Conservation (phyloP, 1,284 basidiomycete genomes). For the Coniferiporia weirii region DNA sequence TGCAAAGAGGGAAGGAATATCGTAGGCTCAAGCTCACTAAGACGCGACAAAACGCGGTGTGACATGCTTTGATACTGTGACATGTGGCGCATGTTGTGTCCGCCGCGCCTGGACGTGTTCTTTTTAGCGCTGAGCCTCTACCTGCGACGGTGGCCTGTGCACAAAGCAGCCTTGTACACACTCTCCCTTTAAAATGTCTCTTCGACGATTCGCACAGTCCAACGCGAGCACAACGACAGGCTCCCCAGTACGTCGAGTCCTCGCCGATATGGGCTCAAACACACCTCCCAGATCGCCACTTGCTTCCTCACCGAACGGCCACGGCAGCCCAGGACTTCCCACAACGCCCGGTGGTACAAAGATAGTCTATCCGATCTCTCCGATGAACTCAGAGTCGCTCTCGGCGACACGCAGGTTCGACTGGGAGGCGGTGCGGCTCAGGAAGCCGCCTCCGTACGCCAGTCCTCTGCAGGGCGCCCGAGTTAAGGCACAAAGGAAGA, state of each 20-base stretch:
- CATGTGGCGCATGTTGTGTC: background rate
- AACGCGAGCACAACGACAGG: conserved; percentile 2
- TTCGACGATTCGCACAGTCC: background rate
- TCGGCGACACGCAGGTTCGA: conserved; percentile 72
- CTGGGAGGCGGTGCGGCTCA: conserved; percentile 70
- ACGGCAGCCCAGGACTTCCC: background rate
- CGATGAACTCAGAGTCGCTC: conserved; percentile 46
- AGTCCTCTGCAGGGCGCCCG: conserved; percentile 47
- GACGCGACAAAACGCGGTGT: background rate
- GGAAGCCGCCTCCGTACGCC: conserved; percentile 62
- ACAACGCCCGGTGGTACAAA: conserved; percentile 13
- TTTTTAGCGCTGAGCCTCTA: background rate
- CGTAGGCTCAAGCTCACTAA: too few relatives aligned
- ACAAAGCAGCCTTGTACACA: background rate
- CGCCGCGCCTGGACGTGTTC: background rate
- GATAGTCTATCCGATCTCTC: conserved; percentile 8
- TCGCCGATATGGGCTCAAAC: conserved; percentile 7
- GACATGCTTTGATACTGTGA: background rate
- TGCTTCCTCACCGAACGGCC: conserved; percentile 1
- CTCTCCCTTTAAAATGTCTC: background rate
- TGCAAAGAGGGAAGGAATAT: too few relatives aligned
- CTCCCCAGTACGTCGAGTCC: conserved; percentile 3
- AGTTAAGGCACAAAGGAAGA: conserved; percentile 35
- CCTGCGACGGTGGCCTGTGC: background rate
- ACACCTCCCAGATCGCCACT: conserved; percentile 12